Evolutionary conservation across 148 eudicot species (phyloP), one percentile per base, ranked within the genome.

Genomic region (Camellia japonica): DNA sequence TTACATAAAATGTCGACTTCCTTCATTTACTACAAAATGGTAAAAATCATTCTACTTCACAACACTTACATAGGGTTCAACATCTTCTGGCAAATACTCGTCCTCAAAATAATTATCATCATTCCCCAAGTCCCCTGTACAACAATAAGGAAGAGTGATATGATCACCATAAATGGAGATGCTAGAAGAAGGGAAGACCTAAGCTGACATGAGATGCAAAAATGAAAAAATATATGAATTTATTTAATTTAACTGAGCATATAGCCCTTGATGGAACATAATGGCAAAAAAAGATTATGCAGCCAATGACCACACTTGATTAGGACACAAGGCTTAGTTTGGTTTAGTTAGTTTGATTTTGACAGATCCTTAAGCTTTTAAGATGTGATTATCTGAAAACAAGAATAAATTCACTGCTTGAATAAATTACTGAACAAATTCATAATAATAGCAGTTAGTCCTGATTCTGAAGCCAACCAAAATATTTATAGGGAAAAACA

Each of bases 61-160:
- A 76, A 41, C 6, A 80, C 94, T 91, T 86, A 91, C 95, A 71
- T 47, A 84, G 73, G 85, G 87, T 82, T 90, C 95, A 54, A 86
- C 89, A 52, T 88, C 85, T 87, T 94, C 93, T 20, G 67, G 82
- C 64, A 71, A 87, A 84, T 84, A 84, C 56, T 88, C 97, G 62
- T 91, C 93, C 79, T 85, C 91, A 70, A 91, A 90, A 72, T 87
- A 71, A 73, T 85, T 91, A 78, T 66, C 92, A 6, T 84, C 91
- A 3, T 88, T 91, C 75, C 82, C 61, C 61, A 83, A 72, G 68
- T 83, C 90, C 70, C 84, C 98, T 94, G 78, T 66, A 82, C 55
- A 80, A 61, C 12, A 46, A 30, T 30, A 30, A 30, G 38, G 38
- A 30, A 30, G 38, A 30, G 38, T 30, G 38, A 30, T 30, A 30